A percentile compares a stretch with the other conserved stretches of the same genome.
These are phyloP conservation scores for Dendryphion nanum DNA, from an alignment of 2,329 filamentous ascomycete genomes.

Conservation along the genomic window DNA sequence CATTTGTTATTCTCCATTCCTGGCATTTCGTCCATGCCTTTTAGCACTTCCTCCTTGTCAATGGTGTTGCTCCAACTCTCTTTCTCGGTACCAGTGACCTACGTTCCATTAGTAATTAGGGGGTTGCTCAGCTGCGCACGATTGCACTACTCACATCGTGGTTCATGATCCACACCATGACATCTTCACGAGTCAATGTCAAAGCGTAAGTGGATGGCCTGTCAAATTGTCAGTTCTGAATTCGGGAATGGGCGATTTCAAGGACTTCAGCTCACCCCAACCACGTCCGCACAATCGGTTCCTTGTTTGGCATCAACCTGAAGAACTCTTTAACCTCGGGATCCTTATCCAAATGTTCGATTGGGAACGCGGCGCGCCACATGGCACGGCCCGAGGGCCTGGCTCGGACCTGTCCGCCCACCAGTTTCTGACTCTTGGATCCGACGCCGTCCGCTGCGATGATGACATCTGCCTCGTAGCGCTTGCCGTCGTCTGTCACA, in stretches of 20 bases:
- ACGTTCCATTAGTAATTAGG: conserved; percentile 4
- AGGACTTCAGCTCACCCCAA: conserved; percentile 31
- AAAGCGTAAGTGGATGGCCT: conserved; percentile 45
- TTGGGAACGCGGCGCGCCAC: conserved; percentile 43
- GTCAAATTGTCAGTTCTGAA: conserved; percentile 6
- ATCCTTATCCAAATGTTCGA: conserved; percentile 45
- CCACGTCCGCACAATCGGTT: conserved; percentile 48
- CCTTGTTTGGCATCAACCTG: conserved; percentile 41
- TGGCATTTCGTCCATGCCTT: conserved; percentile 46
- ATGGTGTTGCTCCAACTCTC: conserved; percentile 51
- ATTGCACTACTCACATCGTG: conserved; percentile 38
- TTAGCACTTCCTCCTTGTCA: conserved; percentile 45
- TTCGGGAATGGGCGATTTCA: neutral
- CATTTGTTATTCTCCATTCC: conserved; percentile 43
- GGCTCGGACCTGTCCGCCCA: conserved; percentile 45
- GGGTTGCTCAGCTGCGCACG: neutral
- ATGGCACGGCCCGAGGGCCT: conserved; percentile 39
- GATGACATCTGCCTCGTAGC: conserved; percentile 43
- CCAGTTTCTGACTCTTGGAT: conserved; percentile 46
- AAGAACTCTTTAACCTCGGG: conserved; percentile 49
- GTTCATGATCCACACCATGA: conserved; percentile 53
- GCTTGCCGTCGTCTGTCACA: conserved; percentile 39
- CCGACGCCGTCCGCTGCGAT: conserved; percentile 45
- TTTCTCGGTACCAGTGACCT: conserved; percentile 45
- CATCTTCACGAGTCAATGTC: conserved; percentile 46